Percentiles rank a stretch among this genome's conserved stretches.
Conservation (phyloP, 805 yeast genomes). For the Saturnispora bothae region DNA sequence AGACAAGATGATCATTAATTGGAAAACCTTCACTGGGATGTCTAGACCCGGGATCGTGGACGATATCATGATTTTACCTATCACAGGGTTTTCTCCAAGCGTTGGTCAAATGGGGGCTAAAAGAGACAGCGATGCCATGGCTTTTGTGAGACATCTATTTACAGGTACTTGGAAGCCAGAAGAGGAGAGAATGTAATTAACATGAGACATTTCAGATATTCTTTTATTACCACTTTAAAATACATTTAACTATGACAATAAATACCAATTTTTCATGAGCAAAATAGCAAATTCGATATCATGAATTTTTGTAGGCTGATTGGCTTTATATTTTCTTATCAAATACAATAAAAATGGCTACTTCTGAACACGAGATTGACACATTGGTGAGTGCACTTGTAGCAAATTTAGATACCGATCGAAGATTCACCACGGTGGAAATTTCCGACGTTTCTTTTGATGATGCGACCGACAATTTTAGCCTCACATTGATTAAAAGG, state of each 20-base stretch:
- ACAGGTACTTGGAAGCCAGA: constrained; percentile 53
- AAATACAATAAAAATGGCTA: no score
- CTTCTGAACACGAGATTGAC: background rate
- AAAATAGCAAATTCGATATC: no score
- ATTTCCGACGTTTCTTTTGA: background rate
- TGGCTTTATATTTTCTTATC: no score
- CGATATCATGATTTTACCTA: constrained; percentile 64
- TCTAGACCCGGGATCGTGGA: constrained; percentile 44
- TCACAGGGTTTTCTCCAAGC: constrained; percentile 58
- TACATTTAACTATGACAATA: no score
- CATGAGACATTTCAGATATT: no score
- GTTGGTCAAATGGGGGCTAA: constrained; percentile 62
- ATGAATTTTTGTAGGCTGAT: no score
- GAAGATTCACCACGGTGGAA: background rate
- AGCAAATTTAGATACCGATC: background rate
- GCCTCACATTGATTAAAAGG: background rate
- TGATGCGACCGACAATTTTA: background rate
- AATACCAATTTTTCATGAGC: no score
- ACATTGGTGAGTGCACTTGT: background rate
- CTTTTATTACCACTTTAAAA: no score
- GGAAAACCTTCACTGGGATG: constrained; percentile 58
- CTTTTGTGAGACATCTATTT: constrained; percentile 54
- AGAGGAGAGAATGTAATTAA: constrained; percentile 11
- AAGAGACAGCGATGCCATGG: constrained; percentile 32
- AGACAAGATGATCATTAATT: constrained; percentile 31